phyloP scores from a whole-genome alignment of 495 filamentous ascomycete genomes.

The Beverwykella pulmonaria region DNA sequence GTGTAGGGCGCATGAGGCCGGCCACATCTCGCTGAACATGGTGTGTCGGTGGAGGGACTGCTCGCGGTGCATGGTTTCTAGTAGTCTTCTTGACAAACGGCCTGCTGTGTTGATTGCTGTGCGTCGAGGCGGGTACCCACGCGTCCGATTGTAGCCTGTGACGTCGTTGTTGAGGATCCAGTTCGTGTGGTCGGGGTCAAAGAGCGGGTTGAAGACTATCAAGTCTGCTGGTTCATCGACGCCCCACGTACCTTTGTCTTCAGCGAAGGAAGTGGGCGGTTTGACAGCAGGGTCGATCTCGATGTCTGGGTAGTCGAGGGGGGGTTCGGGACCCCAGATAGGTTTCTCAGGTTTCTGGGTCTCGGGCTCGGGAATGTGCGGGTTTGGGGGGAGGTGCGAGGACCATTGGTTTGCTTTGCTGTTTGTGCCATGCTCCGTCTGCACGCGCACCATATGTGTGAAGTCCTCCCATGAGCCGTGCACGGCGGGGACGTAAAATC shows the following conservation, averaged over 20 bases:
- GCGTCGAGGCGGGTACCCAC: constrained; percentile 72
- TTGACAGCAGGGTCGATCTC: constrained; percentile 68
- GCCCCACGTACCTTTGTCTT: constrained; percentile 81
- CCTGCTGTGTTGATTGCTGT: constrained; percentile 85
- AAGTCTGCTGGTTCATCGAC: constrained; percentile 91
- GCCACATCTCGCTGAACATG: constrained; percentile 97
- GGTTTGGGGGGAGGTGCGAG: constrained; percentile 33
- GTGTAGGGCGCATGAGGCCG: constrained; percentile 80
- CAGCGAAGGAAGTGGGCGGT: constrained; percentile 71
- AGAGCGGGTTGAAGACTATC: constrained; percentile 91
- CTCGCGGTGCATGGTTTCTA: constrained; percentile 87
- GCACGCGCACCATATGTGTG: constrained; percentile 85
- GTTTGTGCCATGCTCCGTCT: constrained; percentile 79
- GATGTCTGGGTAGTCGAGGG: constrained; percentile 61
- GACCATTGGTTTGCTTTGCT: constrained; percentile 55
- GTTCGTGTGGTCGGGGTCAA: constrained; percentile 83
- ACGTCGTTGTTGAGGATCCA: constrained; percentile 88
- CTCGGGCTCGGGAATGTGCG: constrained; percentile 37
- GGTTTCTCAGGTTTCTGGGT: constrained; percentile 64
- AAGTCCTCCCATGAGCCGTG: constrained; percentile 95
- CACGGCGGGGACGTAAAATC: constrained; percentile 87
- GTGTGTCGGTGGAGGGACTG: constrained; percentile 77
- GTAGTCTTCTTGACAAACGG: constrained; percentile 78
- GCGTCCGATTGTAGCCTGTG: constrained; percentile 79
- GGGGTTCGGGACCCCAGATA: constrained; percentile 83